Percentiles rank a stretch among this genome's conserved stretches.
phyloP scores from a whole-genome alignment of 208 protist species.

The Wallacemonas rigidus region DNA sequence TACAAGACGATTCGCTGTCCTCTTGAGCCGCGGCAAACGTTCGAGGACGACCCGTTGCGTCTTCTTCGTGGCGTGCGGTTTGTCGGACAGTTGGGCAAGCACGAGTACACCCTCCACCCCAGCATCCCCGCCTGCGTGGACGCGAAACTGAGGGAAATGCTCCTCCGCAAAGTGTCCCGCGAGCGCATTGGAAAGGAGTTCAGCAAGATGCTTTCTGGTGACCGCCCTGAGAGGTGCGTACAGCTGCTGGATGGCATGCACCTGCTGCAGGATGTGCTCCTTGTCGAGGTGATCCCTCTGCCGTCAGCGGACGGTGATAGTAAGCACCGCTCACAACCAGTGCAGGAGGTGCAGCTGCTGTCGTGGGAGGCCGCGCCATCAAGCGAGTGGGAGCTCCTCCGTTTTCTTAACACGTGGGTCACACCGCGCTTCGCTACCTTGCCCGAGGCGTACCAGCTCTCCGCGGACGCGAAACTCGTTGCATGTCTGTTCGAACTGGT shows the following conservation, averaged over 20 bases:
- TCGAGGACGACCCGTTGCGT: slow-evolving; percentile 94
- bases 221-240: slow-evolving; percentile 62
- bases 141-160: slow-evolving; percentile 44
- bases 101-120: slow-evolving; percentile 83
- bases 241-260: slow-evolving; percentile 52
- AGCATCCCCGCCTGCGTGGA: slow-evolving; percentile 56
- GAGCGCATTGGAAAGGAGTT: slow-evolving; percentile 88
- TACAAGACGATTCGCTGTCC: slow-evolving; percentile 90
- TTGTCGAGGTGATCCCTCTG: slow-evolving; percentile 44
- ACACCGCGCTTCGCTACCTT: slow-evolving; percentile 34
- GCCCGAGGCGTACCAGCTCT: slow-evolving; percentile 16
- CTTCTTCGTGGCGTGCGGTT: slow-evolving; percentile 94
- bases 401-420: slow-evolving; percentile 34
- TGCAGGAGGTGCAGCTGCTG: slow-evolving; percentile 5
- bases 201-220: slow-evolving; percentile 73
- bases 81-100: slow-evolving; percentile 80
- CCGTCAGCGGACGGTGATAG: neutral
- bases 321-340: slow-evolving; percentile 4
- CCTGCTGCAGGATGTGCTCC: slow-evolving; percentile 66
- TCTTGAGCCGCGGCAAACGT: slow-evolving; percentile 79
- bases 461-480: slow-evolving; percentile 25
- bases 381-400: slow-evolving; percentile 23
- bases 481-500: slow-evolving; percentile 46
- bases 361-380: slow-evolving; percentile 23
- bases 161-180: slow-evolving; percentile 81